phyloP scores from a whole-genome alignment of 371 early-diverging fungal genomes.

The Thermomucor indicae-seudaticae region DNA sequence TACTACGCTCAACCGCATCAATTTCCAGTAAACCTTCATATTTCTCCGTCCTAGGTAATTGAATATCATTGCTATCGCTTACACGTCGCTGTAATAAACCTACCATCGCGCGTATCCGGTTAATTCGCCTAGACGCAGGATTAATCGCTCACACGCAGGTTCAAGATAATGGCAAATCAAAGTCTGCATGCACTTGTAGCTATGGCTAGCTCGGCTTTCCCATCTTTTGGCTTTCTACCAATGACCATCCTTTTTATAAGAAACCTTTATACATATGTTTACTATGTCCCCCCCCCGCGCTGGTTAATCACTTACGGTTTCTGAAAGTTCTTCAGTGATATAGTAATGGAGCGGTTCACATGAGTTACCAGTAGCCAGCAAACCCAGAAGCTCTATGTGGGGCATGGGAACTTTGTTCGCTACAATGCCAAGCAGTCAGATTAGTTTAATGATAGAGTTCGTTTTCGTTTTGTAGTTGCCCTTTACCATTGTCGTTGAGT shows the following conservation, averaged over 20 bases:
- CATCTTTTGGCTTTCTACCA: constrained; percentile 7
- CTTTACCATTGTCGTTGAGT: constrained; percentile 1
- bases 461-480: neutral
- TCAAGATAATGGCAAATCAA: constrained; percentile 1
- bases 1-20: neutral
- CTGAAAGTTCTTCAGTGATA: constrained; percentile 2
- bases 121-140: neutral
- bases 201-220: constrained; percentile 1
- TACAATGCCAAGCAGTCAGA: neutral
- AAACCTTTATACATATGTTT: neutral
- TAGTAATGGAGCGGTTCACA: constrained; percentile 6
- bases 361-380: constrained; percentile 5
- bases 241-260: neutral
- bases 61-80: neutral
- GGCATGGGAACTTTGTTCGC: constrained; percentile 4
- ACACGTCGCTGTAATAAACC: neutral
- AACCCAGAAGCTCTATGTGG: constrained; percentile 4
- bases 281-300: neutral
- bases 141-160: constrained; percentile 4
- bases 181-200: neutral
- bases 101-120: constrained; percentile 7
- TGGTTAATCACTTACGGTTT: constrained; percentile 1
- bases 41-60: constrained; percentile 3
- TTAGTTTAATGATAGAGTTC: neutral
- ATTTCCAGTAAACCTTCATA: constrained; percentile 1